phyloP scores from a whole-genome alignment of 1,139 yeast genomes.

The Chernovozyma sophiae-reginae region DNA sequence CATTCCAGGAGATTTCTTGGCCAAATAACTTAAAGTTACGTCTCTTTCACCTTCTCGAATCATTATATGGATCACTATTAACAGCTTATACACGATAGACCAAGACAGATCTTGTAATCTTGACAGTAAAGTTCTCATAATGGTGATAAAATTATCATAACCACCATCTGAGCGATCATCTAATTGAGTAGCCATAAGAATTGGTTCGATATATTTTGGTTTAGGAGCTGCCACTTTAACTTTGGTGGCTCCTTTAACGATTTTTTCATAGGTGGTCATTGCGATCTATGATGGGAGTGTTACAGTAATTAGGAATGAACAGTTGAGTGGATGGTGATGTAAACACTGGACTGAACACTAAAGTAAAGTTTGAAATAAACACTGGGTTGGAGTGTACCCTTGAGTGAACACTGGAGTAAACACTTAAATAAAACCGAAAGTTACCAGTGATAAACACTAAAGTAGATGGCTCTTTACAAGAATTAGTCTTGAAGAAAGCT shows the following conservation, averaged over 20 bases:
- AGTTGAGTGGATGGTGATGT: too few relatives aligned
- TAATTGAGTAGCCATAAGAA: slow-evolving; percentile 66
- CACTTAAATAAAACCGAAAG: too few relatives aligned
- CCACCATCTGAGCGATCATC: slow-evolving; percentile 28
- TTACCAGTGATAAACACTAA: too few relatives aligned
- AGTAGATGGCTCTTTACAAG: too few relatives aligned
- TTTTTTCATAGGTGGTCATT: slow-evolving; percentile 47
- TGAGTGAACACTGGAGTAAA: too few relatives aligned
- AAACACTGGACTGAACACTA: too few relatives aligned
- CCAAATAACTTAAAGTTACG: slow-evolving; percentile 62
- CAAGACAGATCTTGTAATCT: slow-evolving; percentile 78
- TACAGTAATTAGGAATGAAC: too few relatives aligned
- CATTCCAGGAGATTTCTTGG: slow-evolving; percentile 48
- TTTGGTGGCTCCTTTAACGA: slow-evolving; percentile 48
- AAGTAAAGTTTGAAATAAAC: too few relatives aligned
- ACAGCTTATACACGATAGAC: slow-evolving; percentile 84
- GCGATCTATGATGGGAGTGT: too few relatives aligned
- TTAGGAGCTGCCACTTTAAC: slow-evolving; percentile 93
- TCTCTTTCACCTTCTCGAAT: slow-evolving; percentile 84
- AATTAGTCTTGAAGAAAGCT: too few relatives aligned
- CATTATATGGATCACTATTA: slow-evolving; percentile 85
- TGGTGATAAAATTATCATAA: slow-evolving; percentile 59
- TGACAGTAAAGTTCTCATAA: slow-evolving; percentile 57
- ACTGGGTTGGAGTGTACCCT: too few relatives aligned
- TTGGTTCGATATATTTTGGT: slow-evolving; percentile 91